Conservation (phyloP, 225 moss, liverwort and hornwort genomes). For the Anthoceros angustus region DNA sequence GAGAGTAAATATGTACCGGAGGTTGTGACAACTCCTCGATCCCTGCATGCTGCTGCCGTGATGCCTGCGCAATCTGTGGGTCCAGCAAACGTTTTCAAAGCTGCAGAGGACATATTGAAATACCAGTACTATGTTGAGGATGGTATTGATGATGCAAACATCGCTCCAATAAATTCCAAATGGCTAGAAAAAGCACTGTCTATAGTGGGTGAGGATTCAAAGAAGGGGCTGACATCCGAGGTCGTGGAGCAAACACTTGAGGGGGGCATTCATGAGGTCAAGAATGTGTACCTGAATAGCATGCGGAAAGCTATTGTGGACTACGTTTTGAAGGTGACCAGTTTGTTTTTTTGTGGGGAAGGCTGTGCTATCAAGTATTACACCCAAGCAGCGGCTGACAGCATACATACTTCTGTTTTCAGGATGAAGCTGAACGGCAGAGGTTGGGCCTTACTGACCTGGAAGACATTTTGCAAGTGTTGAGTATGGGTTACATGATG, state of each 20-base stretch:
- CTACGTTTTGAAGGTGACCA: slow-evolving; percentile 44
- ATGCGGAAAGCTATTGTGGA: slow-evolving; percentile 68
- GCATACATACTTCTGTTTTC: neutral
- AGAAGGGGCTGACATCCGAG: slow-evolving; percentile 24
- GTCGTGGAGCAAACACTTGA: slow-evolving; percentile 41
- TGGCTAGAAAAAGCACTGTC: slow-evolving; percentile 49
- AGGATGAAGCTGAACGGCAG: slow-evolving; percentile 54
- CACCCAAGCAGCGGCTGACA: neutral
- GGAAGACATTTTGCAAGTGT: slow-evolving; percentile 31
- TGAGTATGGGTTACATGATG: slow-evolving; percentile 48
- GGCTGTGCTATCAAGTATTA: rapidly evolving
- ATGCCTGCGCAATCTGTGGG: slow-evolving; percentile 16
- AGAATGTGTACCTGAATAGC: slow-evolving; percentile 47
- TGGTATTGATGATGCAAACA: slow-evolving; percentile 35
- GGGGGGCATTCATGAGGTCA: slow-evolving; percentile 38
- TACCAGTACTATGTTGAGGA: slow-evolving; percentile 47
- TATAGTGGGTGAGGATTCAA: slow-evolving; percentile 34
- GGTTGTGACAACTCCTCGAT: slow-evolving; percentile 47
- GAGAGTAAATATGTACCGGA: slow-evolving; percentile 25
- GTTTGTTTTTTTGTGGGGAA: neutral
- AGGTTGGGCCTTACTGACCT: slow-evolving; percentile 38
- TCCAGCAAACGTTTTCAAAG: slow-evolving; percentile 17
- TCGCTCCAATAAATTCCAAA: slow-evolving; percentile 34
- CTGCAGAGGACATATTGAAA: slow-evolving; percentile 38
- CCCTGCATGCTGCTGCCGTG: slow-evolving; percentile 21